phyloP scores from a whole-genome alignment of 257 asterid species.

The Salvia rosmarinus region DNA sequence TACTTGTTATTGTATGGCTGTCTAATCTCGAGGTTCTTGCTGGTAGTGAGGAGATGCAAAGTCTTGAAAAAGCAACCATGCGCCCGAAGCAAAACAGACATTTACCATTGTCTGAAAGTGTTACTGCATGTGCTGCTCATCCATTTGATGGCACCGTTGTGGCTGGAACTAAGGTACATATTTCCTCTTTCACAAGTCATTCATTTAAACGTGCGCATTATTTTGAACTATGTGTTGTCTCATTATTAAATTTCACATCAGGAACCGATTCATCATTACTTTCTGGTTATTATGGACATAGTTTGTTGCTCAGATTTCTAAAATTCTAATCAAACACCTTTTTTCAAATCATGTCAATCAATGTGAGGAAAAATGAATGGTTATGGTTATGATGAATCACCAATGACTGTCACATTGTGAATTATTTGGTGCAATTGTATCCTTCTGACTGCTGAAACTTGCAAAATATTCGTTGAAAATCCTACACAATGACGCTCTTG shows the following conservation, averaged over 20 bases:
- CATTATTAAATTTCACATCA: conserved; percentile 19
- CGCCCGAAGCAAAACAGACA: conserved; percentile 53
- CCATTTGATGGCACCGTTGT: conserved; percentile 76
- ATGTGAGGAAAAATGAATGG: no score
- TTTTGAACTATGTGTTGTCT: conserved; percentile 9
- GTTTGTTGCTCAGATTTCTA: no score
- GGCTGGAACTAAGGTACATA: conserved; percentile 80
- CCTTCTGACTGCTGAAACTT: no score
- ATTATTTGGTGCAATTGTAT: no score
- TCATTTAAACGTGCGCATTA: background rate
- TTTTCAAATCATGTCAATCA: no score
- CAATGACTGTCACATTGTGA: conserved; percentile 23
- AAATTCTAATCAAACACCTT: no score
- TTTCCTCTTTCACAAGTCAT: background rate
- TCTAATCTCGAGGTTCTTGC: conserved; percentile 38
- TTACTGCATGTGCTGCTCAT: conserved; percentile 79
- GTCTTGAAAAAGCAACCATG: conserved; percentile 37
- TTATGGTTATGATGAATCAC: no score
- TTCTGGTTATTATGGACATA: background rate
- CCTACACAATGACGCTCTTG: background rate
- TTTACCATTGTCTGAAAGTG: conserved; percentile 61
- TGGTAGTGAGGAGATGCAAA: conserved; percentile 56
- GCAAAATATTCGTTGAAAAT: background rate
- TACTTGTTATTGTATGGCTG: background rate
- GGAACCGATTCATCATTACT: no score